These are phyloP conservation scores for Breynia disticha DNA, from an alignment of 441 rosid genomes.

Conservation along the genomic window DNA sequence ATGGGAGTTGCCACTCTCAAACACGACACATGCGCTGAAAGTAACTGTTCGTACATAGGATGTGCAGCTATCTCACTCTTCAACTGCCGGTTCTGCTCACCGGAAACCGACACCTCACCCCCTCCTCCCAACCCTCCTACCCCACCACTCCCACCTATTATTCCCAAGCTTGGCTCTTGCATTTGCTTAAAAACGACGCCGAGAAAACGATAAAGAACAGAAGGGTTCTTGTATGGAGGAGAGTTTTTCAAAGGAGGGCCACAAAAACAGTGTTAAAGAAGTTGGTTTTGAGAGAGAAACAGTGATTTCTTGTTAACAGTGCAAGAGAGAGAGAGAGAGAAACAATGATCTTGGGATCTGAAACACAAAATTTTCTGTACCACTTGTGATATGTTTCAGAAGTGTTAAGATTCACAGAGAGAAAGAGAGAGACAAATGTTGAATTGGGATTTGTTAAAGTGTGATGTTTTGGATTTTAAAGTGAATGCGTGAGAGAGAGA, in stretches of 20 bases:
- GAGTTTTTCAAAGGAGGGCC: constrained; percentile 17
- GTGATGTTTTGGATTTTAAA: background rate
- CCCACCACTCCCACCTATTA: constrained; percentile 38
- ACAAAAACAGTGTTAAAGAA: constrained; percentile 7
- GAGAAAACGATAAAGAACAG: background rate
- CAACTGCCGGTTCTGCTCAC: constrained; percentile 45
- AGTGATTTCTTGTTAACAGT: constrained; percentile 16
- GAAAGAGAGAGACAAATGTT: constrained; percentile 10
- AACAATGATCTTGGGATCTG: constrained; percentile 43
- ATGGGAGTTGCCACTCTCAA: constrained; percentile 90
- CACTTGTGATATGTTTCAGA: constrained; percentile 27
- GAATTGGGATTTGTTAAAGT: background rate
- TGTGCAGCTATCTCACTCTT: constrained; percentile 81
- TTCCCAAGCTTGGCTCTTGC: constrained; percentile 64
- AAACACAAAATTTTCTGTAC: constrained; percentile 33
- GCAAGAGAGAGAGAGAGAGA: constrained; percentile 13
- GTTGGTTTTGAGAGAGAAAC: constrained; percentile 7
- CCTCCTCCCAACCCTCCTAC: constrained; percentile 22
- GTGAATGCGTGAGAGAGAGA: constrained; percentile 1
- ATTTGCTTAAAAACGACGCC: constrained; percentile 15
- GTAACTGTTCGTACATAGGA: constrained; percentile 73
- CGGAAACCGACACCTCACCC: constrained; percentile 22
- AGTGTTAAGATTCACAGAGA: constrained; percentile 16
- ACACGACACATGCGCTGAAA: constrained; percentile 82
- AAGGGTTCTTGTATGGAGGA: constrained; percentile 2